Evolutionary conservation across 1,139 yeast genomes (phyloP), one percentile per base, ranked within the genome.

Genomic region (Arxiozyma telluris): DNA sequence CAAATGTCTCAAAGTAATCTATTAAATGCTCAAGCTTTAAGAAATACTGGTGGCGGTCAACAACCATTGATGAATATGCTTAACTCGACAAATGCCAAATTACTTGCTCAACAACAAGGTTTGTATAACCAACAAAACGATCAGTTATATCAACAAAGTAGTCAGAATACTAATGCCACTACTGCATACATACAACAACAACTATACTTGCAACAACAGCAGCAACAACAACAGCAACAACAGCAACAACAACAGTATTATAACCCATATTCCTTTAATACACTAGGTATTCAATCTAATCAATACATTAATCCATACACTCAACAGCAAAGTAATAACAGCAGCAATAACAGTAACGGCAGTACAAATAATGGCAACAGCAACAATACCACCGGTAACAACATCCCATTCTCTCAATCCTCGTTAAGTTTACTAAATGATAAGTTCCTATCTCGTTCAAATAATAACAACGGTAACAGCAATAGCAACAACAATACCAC

Each of bases 241-340:
- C 57, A 55, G 20, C 54, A 51, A 48, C 53, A 51, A 53, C 62
- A 47, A 23, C 42, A 47, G n/a, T 47, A 41, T 11, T 39, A 39
- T 27, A 41, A 48, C 27, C 44, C 43, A 4, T 47, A 47, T 11
- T 38, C 30, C 9, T 45, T 45, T 15, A 45, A 45, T 20, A 20
- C 48, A 5, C 21, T 45, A 25, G 48, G 41, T 15, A 30, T 45
- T 39, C 48, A 45, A 45, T 34, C 48, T 18, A 45, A 48, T 15
- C 44, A 48, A 41, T 48, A 25, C 23, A 25, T 48, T n/a, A 41
- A 48, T 12, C 44, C 43, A n/a, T 47, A 47, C 20, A 22, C 41
- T 41, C 43, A 47, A 25, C n/a, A 12, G 9, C 44, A 41, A 39
- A 23, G n/a, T 12, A 43, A 43, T 22, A 43, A 43, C 11, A 43